Evolutionary conservation across 2,329 filamentous ascomycete species (phyloP).

Genomic region (Cercospora sp.): DNA sequence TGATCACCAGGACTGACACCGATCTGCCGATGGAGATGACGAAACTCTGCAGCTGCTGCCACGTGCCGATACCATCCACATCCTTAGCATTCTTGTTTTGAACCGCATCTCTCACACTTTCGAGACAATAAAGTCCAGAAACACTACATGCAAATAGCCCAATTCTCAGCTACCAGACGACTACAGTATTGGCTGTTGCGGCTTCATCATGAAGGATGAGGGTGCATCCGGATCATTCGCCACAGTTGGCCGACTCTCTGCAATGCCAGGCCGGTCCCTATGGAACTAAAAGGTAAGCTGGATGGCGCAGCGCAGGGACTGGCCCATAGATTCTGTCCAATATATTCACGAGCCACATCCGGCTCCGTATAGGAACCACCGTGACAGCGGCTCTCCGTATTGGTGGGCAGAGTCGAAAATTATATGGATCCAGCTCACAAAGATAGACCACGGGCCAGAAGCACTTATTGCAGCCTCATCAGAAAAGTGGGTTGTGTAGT

Average conservation of each 20-base stretch:
- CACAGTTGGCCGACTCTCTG: background rate
- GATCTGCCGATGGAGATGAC: background rate
- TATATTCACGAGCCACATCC: background rate
- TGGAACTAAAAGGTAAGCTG: background rate
- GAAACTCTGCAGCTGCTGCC: constrained; percentile 2
- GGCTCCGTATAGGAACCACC: background rate
- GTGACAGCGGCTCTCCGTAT: background rate
- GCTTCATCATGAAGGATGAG: background rate
- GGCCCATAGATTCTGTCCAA: background rate
- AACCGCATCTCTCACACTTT: background rate
- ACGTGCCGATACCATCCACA: background rate
- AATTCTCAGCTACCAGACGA: background rate
- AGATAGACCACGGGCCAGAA: background rate
- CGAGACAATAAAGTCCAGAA: background rate
- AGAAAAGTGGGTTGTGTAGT: background rate
- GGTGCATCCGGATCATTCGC: background rate
- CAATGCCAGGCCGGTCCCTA: background rate
- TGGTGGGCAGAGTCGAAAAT: background rate
- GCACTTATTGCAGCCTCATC: background rate
- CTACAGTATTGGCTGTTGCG: background rate
- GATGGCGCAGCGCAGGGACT: background rate
- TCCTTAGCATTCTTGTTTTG: background rate
- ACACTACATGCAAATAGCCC: background rate
- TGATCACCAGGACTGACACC: background rate
- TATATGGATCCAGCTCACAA: background rate